Base-by-base conservation (phyloP, 352 stramenopile species). In the Discostella stelligera region DNA sequence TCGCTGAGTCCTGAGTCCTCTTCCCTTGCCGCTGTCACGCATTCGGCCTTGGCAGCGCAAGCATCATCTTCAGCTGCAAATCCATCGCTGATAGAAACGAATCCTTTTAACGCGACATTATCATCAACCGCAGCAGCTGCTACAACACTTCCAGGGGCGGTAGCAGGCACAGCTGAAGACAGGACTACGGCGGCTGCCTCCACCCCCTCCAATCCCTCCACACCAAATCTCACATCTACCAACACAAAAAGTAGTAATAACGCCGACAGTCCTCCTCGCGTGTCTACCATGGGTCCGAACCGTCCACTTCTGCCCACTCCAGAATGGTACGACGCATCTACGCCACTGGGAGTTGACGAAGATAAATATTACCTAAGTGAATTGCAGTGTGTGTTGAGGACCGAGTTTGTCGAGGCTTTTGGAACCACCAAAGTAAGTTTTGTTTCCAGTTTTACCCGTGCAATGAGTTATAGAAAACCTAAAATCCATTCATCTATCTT, bases 301-400 rank as follows among this genome's bases (percentile, higher is more conserved):
- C 49, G 70, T 37, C 68, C 70, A 14, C 68, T 74, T 16, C 50
- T 75, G n/a, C 68, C 77, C 25, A 61, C 66, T 13, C 77, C 72
- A 6, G 2, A 54, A 56, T 91, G 82, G 79, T 89, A 77, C 54
- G 66, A 66, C 55, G 73, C 78, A 25, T 77, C 55, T 48, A 66
- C 88, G n/a, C 74, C 80, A 16, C 59, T 93, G 37, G 87, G 85
- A 25, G 55, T 91, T 14, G 49, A 74, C 23, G 87, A 91, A 25
- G 87, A 93, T 60, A 89, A 89, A 59, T 91, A 89, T 79, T 93
- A 86, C 83, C 61, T 93, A 30, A 90, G 80, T 6, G 87, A 93
- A 66, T 67, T 93, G 32, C 87, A 93, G 58, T 87, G 88, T 21
- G 83, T 89, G 54, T 75, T 93, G 48, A 79, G 87, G 62, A 74